Base-by-base conservation (phyloP, 1,139 yeast genomes). In the Debaryomycetaceae sp. region DNA sequence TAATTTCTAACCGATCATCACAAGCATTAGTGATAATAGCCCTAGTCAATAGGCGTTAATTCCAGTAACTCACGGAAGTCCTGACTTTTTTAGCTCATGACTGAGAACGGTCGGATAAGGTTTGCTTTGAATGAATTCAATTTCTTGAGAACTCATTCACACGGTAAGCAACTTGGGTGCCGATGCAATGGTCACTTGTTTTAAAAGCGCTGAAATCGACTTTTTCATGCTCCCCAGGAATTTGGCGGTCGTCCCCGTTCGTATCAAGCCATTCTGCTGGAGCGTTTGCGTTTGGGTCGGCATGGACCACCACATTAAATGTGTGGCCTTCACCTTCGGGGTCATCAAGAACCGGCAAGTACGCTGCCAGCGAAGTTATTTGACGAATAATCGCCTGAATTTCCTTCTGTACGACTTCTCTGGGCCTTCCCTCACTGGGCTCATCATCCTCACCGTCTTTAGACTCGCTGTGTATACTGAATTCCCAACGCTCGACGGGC, bases 221-320 rank as follows among this genome's bases (percentile, higher is more conserved):
- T 26, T 65, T 60, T 38, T 79, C 87, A 15, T 74, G 73, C 8
- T 53, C 54, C 25, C 77, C 75, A 14, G 49, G 49, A 13, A 83
- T 60, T 29, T 71, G 65, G 37, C 70, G 68, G 5, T 74, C 67
- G 42, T 75, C 85, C 4, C 62, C 63, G 29, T 57, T 39, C 4
- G 87, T 71, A 46, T 86, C 95, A 13, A 75, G 74, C 97, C 96
- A 87, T 47, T 85, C 94, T 16, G 64, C 58, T 0, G 95, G 95
- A 25, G 69, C 68, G 23, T 68, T 68, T 11, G 79, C 73, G 36
- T 71, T 71, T 2, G 78, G 77, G 39, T 79, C 85, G 0, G 95
- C 82, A 47, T 82, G 80, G 0, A 86, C 95, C 35, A 86, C 59
- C 1, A 87, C 93, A 44, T 82, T 86, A 52, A 87, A 86, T 0